Evolutionary conservation across 169 alveolate species (phyloP).

Genomic region (Cryptosporidium ryanae): DNA sequence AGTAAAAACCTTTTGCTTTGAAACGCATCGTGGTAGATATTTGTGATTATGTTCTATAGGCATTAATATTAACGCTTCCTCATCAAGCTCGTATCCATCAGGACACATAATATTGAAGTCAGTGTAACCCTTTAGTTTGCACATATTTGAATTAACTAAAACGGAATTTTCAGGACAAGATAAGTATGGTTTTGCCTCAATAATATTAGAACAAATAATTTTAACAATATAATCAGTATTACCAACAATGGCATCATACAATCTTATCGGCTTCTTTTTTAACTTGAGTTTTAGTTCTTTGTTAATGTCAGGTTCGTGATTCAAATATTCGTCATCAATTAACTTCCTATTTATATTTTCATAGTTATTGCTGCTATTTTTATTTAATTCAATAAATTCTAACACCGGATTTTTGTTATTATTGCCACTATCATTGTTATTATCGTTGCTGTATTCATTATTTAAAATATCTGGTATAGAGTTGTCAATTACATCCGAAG

Average conservation of each 20-base stretch:
- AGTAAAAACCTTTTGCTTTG: constrained; percentile 54
- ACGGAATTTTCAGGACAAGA: constrained; percentile 62
- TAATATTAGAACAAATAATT: constrained; percentile 18
- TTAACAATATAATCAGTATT: constrained; percentile 44
- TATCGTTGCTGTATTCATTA: neutral
- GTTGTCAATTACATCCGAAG: constrained; percentile 42
- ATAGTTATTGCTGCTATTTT: neutral
- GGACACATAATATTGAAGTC: constrained; percentile 42
- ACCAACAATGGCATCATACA: constrained; percentile 60
- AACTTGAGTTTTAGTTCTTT: neutral
- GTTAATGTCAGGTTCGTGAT: neutral
- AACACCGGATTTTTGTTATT: neutral
- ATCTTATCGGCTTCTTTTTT: neutral
- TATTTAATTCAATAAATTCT: neutral
- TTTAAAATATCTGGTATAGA: constrained; percentile 7
- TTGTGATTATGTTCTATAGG: constrained; percentile 43
- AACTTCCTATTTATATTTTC: neutral
- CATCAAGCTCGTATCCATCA: constrained; percentile 37
- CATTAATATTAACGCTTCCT: constrained; percentile 37
- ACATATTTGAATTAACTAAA: constrained; percentile 20
- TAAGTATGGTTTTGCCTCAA: constrained; percentile 48
- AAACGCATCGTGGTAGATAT: constrained; percentile 60
- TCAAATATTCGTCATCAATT: neutral
- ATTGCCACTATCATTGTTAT: neutral
- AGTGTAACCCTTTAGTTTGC: constrained; percentile 41